Percentiles rank a stretch among this genome's conserved stretches.
Evolutionary conservation across 2,329 filamentous ascomycete species (phyloP).

Genomic region (Intubia oerlemansii): DNA sequence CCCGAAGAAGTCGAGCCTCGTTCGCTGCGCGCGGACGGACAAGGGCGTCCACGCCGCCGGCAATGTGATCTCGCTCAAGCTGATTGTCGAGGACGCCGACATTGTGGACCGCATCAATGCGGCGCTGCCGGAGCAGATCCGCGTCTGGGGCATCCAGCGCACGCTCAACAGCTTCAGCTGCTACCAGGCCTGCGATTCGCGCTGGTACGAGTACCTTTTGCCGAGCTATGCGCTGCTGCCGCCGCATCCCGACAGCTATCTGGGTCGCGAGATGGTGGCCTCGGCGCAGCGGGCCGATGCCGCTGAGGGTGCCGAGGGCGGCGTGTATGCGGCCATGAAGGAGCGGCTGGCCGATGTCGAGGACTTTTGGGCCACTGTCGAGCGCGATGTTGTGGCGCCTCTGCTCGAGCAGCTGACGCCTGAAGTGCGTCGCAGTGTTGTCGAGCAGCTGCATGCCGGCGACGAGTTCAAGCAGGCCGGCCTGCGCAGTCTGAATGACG

Average conservation of each 20-base stretch:
- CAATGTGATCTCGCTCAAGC: constrained; percentile 84
- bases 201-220: constrained; percentile 94
- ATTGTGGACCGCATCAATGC: constrained; percentile 84
- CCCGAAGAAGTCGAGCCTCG: constrained; percentile 85
- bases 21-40: constrained; percentile 86
- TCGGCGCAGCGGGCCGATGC: constrained; percentile 29
- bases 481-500: constrained; percentile 2
- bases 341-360: constrained; percentile 55
- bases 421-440: constrained; percentile 37
- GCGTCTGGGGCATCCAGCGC: constrained; percentile 81
- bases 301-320: constrained; percentile 24
- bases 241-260: constrained; percentile 69
- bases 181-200: constrained; percentile 84
- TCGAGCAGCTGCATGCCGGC: constrained; percentile 34
- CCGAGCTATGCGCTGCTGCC: constrained; percentile 84
- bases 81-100: constrained; percentile 82
- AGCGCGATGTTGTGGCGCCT: constrained; percentile 61
- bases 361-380: constrained; percentile 63
- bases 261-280: constrained; percentile 68
- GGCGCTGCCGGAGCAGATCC: constrained; percentile 66
- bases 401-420: constrained; percentile 41
- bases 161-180: constrained; percentile 85
- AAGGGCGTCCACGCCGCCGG: constrained; percentile 94
- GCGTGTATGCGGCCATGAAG: constrained; percentile 43
- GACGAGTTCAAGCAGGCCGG: constrained; percentile 9